These are phyloP conservation scores for Fragaria ananassa DNA, from an alignment of 306 rosid genomes.

Conservation along the genomic window DNA sequence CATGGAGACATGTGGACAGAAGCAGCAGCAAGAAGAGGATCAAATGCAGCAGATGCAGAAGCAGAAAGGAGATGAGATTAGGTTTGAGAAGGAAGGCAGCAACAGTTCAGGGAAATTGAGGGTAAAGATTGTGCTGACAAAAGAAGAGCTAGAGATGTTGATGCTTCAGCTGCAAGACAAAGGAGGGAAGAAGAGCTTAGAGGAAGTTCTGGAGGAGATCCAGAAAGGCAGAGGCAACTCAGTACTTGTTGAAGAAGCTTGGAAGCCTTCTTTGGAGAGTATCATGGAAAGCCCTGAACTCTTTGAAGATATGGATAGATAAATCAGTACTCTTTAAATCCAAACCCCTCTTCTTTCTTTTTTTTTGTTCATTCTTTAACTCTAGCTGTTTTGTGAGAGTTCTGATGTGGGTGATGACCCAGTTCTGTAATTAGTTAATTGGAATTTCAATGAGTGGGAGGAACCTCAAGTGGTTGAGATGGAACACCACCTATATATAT, in stretches of 20 bases:
- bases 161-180: conserved; percentile 48
- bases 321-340: not conserved
- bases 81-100: conserved; percentile 16
- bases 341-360: not conserved
- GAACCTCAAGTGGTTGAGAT: not conserved
- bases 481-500: not conserved
- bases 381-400: conserved; percentile 6
- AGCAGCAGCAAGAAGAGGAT: conserved; percentile 25
- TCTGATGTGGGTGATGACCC: conserved; percentile 27
- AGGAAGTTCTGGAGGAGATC: conserved; percentile 53
- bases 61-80: conserved; percentile 12
- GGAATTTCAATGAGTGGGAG: not conserved
- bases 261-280: conserved; percentile 90
- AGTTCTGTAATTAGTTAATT: conserved; percentile 30
- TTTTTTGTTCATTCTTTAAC: not conserved
- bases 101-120: conserved; percentile 30
- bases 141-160: conserved; percentile 72
- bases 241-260: conserved; percentile 19
- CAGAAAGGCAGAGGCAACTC: conserved; percentile 41
- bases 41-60: conserved; percentile 18
- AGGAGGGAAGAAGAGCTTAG: conserved; percentile 45
- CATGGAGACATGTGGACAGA: conserved; percentile 44
- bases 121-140: conserved; percentile 66
- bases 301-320: conserved; percentile 36
- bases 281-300: conserved; percentile 72